Conservation (phyloP, 2,329 filamentous ascomycete genomes). For the Epichloe elymi region DNA sequence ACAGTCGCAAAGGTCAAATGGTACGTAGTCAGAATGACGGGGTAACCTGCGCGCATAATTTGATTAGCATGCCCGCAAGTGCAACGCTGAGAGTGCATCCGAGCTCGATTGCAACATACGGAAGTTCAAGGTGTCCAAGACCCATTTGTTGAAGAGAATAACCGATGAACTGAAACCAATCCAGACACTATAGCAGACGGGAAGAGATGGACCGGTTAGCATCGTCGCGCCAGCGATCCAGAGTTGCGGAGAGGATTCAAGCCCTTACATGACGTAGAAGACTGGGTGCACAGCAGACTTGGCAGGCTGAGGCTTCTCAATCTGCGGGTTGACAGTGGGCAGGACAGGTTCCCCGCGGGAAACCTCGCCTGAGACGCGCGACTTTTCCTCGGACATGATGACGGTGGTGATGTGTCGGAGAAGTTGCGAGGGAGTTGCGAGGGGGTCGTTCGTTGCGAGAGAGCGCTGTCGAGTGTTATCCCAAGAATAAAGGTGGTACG, state of each 20-base stretch:
- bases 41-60: slow-evolving; percentile 36
- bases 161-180: slow-evolving; percentile 85
- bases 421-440: slow-evolving; percentile 18
- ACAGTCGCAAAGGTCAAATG: slow-evolving; percentile 86
- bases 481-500: slow-evolving; percentile 11
- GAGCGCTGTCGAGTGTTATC: slow-evolving; percentile 6
- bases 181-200: slow-evolving; percentile 56
- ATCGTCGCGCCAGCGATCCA: background rate
- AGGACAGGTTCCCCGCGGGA: slow-evolving; percentile 53
- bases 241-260: background rate
- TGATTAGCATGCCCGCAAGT: background rate
- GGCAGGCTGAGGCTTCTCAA: slow-evolving; percentile 55
- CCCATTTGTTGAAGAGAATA: slow-evolving; percentile 99
- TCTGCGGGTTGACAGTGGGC: slow-evolving; percentile 66
- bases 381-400: slow-evolving; percentile 57
- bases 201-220: background rate
- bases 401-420: background rate
- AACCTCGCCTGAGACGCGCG: slow-evolving; percentile 67
- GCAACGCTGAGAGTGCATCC: background rate
- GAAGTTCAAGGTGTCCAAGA: slow-evolving; percentile 76
- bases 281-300: slow-evolving; percentile 61
- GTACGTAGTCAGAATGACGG: slow-evolving; percentile 87
- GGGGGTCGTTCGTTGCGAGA: slow-evolving; percentile 10
- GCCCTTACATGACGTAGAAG: slow-evolving; percentile 63
- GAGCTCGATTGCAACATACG: slow-evolving; percentile 22